Conservation (phyloP, 2,329 filamentous ascomycete genomes). For the Diaporthe citriasiana region DNA sequence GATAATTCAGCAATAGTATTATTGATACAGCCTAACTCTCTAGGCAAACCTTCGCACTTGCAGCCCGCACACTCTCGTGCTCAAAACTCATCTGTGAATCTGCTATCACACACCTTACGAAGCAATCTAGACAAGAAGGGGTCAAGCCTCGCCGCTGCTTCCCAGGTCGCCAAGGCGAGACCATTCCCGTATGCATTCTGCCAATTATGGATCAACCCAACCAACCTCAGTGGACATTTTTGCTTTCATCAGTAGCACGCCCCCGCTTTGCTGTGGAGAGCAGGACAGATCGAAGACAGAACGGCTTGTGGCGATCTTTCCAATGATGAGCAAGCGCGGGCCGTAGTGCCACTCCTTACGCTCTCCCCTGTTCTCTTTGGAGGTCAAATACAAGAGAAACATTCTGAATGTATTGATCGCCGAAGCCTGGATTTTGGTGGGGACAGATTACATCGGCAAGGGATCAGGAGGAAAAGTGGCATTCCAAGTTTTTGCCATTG, state of each 20-base stretch:
- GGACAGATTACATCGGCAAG: not conserved
- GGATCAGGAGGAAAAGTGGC: rapidly evolving
- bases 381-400: no score
- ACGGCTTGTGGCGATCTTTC: not conserved
- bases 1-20: not conserved
- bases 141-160: not conserved
- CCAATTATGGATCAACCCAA: not conserved
- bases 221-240: not conserved
- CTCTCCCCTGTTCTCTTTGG: not conserved
- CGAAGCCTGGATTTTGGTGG: not conserved
- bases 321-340: not conserved
- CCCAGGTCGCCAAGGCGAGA: not conserved
- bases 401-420: not conserved
- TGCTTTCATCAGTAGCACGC: not conserved
- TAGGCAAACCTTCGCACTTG: not conserved
- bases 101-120: constrained; percentile 15
- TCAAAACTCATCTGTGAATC: not conserved
- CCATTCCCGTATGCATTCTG: not conserved
- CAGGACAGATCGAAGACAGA: not conserved
- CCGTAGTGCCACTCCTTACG: not conserved
- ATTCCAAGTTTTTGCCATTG: not conserved
- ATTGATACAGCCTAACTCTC: not conserved
- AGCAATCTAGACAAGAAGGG: not conserved
- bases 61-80: not conserved
- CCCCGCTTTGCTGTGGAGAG: not conserved